These are phyloP conservation scores for Penicillium sp. DNA, from an alignment of 2,329 filamentous ascomycete species.

Conservation along the genomic window DNA sequence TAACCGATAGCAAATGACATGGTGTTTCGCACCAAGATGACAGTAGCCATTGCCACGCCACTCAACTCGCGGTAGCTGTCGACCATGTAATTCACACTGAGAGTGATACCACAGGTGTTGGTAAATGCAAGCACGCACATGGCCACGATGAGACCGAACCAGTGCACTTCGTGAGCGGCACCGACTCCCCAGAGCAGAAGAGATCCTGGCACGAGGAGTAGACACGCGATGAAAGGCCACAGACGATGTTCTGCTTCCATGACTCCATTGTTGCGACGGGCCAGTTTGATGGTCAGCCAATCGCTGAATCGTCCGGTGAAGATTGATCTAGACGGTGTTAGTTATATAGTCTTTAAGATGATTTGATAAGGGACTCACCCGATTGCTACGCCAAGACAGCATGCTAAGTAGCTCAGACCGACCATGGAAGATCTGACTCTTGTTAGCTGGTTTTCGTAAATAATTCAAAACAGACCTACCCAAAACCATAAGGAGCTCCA, in stretches of 20 bases:
- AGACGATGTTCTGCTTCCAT: slow-evolving; percentile 46
- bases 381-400: slow-evolving; percentile 33
- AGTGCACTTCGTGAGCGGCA: slow-evolving; percentile 44
- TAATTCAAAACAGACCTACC: slow-evolving; percentile 17
- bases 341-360: not conserved
- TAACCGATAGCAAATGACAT: slow-evolving; percentile 51
- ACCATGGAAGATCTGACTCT: slow-evolving; percentile 37
- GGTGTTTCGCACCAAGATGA: slow-evolving; percentile 51
- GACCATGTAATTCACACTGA: slow-evolving; percentile 44
- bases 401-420: slow-evolving; percentile 40
- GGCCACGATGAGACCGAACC: slow-evolving; percentile 45
- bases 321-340: slow-evolving; percentile 29
- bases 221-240: slow-evolving; percentile 39
- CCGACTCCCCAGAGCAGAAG: slow-evolving; percentile 45
- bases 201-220: slow-evolving; percentile 36
- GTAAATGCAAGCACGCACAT: slow-evolving; percentile 46
- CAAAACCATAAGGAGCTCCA: slow-evolving; percentile 38
- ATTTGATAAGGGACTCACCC: slow-evolving; percentile 22
- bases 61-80: slow-evolving; percentile 44
- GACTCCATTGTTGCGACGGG: slow-evolving; percentile 42
- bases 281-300: slow-evolving; percentile 39
- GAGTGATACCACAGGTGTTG: slow-evolving; percentile 37
- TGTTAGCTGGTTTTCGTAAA: slow-evolving; percentile 15
- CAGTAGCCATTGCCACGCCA: slow-evolving; percentile 42
- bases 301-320: slow-evolving; percentile 43